Base-by-base conservation (phyloP, 2,329 filamentous ascomycete genomes). In the Tetracladium maxilliforme region DNA sequence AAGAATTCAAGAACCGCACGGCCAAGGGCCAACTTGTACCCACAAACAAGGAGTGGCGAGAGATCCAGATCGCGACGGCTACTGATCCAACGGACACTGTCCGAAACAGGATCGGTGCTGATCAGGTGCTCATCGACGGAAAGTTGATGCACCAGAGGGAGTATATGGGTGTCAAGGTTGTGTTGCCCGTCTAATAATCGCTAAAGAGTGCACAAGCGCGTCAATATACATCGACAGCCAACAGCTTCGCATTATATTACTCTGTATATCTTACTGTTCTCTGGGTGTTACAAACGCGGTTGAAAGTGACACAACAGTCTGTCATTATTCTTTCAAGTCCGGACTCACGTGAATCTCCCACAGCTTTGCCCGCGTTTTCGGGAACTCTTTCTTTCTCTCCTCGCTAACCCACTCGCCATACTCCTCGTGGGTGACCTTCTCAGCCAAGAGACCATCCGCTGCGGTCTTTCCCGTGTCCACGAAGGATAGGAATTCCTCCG, bases 401-500 rank as follows among this genome's bases (percentile, higher is more conserved):
- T n/a, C n/a, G n/a, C n/a, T n/a, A n/a, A n/a, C n/a, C n/a, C n/a
- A n/a, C n/a, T n/a, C n/a, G n/a, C n/a, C n/a, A n/a, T n/a, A n/a
- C n/a, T n/a, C n/a, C n/a, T n/a, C n/a, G n/a, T n/a, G n/a, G n/a
- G n/a, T n/a, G 4, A 58, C 59, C 19, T 51, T 51, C 36, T 70
- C 59, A 3, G 41, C 47, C 19, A 76, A 39, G 16, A 75, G 38
- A 0, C 61, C 59, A 6, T 43, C 45, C 34, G 51, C 54, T n/a
- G n/a, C n/a, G n/a, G n/a, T n/a, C 28, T 56, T 43, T 1, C 52
- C 54, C 3, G 46, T 44, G 4, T 34, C 33, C 13, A 64, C 29
- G 33, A 58, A 72, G 14, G 52, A 44, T 30, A 75, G 40, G 32
- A 77, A 77, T 21, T 67, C 62, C 23, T 61, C 45, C 0, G 69